Conservation (phyloP, 805 yeast genomes). For the Saturnispora saitoi region DNA sequence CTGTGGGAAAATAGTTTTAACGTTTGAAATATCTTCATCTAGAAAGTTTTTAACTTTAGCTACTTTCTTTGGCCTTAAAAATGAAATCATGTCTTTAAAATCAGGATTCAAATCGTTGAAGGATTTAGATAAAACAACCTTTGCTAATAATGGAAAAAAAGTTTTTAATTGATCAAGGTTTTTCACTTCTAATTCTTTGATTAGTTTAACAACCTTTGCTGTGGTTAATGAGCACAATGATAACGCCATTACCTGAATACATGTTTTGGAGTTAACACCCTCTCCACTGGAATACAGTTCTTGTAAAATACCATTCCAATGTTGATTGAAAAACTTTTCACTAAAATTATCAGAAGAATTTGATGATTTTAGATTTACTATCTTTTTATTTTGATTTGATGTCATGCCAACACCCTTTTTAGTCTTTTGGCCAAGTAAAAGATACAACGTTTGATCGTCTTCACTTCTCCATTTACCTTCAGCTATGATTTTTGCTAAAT, state of each 20-base stretch:
- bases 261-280: constrained; percentile 38
- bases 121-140: constrained; percentile 41
- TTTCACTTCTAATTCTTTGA: constrained; percentile 38
- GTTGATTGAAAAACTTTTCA: constrained; percentile 42
- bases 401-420: constrained; percentile 14
- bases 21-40: constrained; percentile 32
- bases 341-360: constrained; percentile 31
- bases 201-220: constrained; percentile 32
- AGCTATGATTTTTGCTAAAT: constrained; percentile 39
- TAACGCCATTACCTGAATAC: constrained; percentile 43
- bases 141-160: constrained; percentile 46
- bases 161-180: constrained; percentile 34
- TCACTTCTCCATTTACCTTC: constrained; percentile 36
- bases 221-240: constrained; percentile 43
- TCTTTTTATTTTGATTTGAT: constrained; percentile 14
- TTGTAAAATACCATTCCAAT: constrained; percentile 57
- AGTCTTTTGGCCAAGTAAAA: constrained; percentile 35
- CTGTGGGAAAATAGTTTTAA: constrained; percentile 62
- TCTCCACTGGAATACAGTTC: constrained; percentile 48
- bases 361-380: neutral
- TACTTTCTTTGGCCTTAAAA: constrained; percentile 26
- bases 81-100: constrained; percentile 41
- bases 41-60: constrained; percentile 15
- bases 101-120: constrained; percentile 44
- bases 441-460: constrained; percentile 39